phyloP scores from a whole-genome alignment of 1,284 basidiomycete genomes.

The Ustilago curta region DNA sequence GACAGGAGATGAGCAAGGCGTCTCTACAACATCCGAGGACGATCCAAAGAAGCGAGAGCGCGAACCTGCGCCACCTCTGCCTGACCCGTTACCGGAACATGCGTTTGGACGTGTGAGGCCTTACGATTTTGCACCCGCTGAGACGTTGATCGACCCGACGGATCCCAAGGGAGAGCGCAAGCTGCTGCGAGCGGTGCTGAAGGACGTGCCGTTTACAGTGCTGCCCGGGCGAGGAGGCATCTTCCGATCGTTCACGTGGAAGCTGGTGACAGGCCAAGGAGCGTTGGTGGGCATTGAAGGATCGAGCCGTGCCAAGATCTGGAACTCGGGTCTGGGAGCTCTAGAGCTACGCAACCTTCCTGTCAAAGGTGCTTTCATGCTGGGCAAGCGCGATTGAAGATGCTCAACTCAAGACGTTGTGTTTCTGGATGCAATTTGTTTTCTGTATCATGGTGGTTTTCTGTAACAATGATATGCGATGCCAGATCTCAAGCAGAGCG shows the following conservation, averaged over 20 bases:
- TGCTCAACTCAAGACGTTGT: neutral
- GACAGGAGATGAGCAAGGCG: slow-evolving; percentile 12
- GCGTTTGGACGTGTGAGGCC: slow-evolving; percentile 62
- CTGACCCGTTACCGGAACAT: slow-evolving; percentile 56
- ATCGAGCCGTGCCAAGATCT: slow-evolving; percentile 58
- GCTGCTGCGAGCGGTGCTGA: slow-evolving; percentile 55
- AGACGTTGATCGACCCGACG: slow-evolving; percentile 52
- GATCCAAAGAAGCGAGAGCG: slow-evolving; percentile 44
- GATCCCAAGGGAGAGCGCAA: slow-evolving; percentile 56
- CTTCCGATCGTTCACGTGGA: slow-evolving; percentile 63
- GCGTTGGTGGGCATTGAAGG: slow-evolving; percentile 63
- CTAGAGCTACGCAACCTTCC: slow-evolving; percentile 57
- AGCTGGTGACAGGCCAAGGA: slow-evolving; percentile 61
- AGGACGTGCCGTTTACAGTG: slow-evolving; percentile 62
- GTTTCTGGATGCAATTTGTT: slow-evolving; percentile 1
- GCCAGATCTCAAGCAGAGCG: no score
- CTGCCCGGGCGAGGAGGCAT: slow-evolving; percentile 50
- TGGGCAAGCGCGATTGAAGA: slow-evolving; percentile 49
- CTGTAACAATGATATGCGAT: slow-evolving; percentile 3
- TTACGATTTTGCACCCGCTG: slow-evolving; percentile 57
- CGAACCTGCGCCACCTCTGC: slow-evolving; percentile 57
- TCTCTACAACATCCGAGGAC: slow-evolving; percentile 6
- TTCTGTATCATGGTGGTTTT: slow-evolving; percentile 5
- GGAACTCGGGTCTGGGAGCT: slow-evolving; percentile 60
- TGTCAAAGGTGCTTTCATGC: slow-evolving; percentile 62